A percentile compares a stretch with the other conserved stretches of the same genome.
Evolutionary conservation across 176 grass and related monocot genomes (phyloP).

Genomic region (Lolium perenne): DNA sequence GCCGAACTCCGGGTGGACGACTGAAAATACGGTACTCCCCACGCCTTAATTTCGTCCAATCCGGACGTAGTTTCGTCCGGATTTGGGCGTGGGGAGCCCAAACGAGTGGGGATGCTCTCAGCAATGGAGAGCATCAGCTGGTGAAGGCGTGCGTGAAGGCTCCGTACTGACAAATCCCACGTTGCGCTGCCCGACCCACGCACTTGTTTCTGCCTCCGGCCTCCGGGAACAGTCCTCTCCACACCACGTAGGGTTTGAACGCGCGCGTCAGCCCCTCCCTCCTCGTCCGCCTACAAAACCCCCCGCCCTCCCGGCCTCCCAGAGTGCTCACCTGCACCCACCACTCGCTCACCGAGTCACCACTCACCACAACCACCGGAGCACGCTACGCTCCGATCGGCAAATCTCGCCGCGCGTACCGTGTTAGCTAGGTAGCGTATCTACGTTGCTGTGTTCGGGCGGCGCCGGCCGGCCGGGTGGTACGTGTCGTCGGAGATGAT

Average conservation of each 20-base stretch:
- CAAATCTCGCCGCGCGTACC: not conserved
- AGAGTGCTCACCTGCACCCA: not conserved
- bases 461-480: not conserved
- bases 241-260: not conserved
- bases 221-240: not conserved
- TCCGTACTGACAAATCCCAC: not conserved
- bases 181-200: not conserved
- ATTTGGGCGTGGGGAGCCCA: too few relatives aligned
- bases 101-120: too few relatives aligned
- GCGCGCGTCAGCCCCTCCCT: not conserved
- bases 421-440: not conserved
- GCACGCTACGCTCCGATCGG: not conserved
- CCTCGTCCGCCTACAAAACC: not conserved
- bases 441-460: not conserved
- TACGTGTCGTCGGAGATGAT: conserved; percentile 29
- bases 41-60: too few relatives aligned
- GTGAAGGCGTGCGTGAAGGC: not conserved
- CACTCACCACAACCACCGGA: not conserved
- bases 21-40: too few relatives aligned
- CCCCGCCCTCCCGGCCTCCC: not conserved
- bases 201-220: not conserved
- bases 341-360: not conserved
- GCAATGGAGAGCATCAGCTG: not conserved
- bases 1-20: too few relatives aligned
- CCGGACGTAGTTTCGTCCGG: too few relatives aligned